A percentile compares a stretch with the other conserved stretches of the same genome.
Evolutionary conservation across 805 yeast genomes (phyloP).

Genomic region (Wickerhamomyces bisporus): DNA sequence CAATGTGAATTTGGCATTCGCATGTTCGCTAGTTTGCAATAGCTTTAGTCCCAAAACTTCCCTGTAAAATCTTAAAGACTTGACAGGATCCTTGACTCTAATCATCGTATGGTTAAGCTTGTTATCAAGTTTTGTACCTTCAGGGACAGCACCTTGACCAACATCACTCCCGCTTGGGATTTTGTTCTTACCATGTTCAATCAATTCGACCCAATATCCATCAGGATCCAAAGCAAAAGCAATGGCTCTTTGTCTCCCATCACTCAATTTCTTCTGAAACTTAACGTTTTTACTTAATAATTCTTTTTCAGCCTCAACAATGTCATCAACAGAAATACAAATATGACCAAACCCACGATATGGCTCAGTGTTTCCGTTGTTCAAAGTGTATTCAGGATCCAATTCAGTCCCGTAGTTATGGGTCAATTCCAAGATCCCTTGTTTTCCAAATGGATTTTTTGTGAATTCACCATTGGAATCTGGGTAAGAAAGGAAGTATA

Average conservation of each 20-base stretch:
- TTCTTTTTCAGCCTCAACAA: constrained; percentile 52
- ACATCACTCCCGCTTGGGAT: too few relatives aligned
- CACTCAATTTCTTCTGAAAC: constrained; percentile 78
- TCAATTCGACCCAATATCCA: constrained; percentile 93
- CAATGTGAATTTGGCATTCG: constrained; percentile 72
- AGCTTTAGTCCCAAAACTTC: constrained; percentile 79
- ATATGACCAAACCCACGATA: constrained; percentile 92
- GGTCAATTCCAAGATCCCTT: constrained; percentile 78
- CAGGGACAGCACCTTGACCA: too few relatives aligned
- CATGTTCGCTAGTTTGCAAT: constrained; percentile 48
- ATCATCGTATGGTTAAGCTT: constrained; percentile 86
- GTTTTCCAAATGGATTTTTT: constrained; percentile 16
- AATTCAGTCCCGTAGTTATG: constrained; percentile 73
- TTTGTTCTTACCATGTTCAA: constrained; percentile 50
- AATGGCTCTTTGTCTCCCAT: constrained; percentile 89
- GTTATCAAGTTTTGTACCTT: constrained; percentile 30
- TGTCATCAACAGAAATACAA: constrained; percentile 80
- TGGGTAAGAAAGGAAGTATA: constrained; percentile 58
- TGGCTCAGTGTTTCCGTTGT: constrained; percentile 82
- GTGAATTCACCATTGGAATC: constrained; percentile 1
- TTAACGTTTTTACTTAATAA: constrained; percentile 58
- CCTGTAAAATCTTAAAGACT: constrained; percentile 72
- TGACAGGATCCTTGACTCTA: constrained; percentile 79
- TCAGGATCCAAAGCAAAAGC: constrained; percentile 96
- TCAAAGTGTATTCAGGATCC: constrained; percentile 49